Base-by-base conservation (phyloP, 345 rosid species). In the Kernera saxatilis region DNA sequence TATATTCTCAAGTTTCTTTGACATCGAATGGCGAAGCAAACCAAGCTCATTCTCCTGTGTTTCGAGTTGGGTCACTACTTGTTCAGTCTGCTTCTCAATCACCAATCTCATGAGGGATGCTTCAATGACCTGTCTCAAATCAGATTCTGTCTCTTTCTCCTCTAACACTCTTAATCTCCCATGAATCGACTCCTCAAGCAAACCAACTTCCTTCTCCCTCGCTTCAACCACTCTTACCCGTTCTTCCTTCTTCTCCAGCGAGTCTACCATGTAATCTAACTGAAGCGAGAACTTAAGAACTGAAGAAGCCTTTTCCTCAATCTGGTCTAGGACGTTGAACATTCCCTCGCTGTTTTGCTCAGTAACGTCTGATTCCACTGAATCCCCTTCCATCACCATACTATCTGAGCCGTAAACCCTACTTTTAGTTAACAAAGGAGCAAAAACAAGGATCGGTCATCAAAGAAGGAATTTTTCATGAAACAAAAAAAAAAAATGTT, bases 31-130 rank as follows among this genome's bases (percentile, higher is more conserved):
- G n/a, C 7, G 2, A 32, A 55, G 26, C 61, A 35, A 56, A 56
- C 15, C 17, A 35, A 56, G 62, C 27, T 18, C 17, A 6, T 25
- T 26, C 59, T 51, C 58, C 4, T 51, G 17, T 23, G 35, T 13
- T 17, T 39, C 11, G 8, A 46, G 5, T 2, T 32, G 32, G 6
- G 29, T 64, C 29, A 53, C 50, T 18, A 19, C 30, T 39, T 52
- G 26, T 32, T 57, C 65, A 45, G 8, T 69, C 56, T 45, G 56
- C 53, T 15, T 69, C 45, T 44, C 55, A 56, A 69, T 14, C 45
- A 54, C 73, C 36, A 69, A n/a, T 5, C 46, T 15, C 36, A 23
- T 7, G 4, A 69, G 15, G 4, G 57, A 10, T 33, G 57, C 57
- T 69, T 23, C 66, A 45, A 8, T 8, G 14, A 23, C 48, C 48